Base-by-base conservation (phyloP, 2,329 filamentous ascomycete genomes). In the Aspergillus terreus region DNA sequence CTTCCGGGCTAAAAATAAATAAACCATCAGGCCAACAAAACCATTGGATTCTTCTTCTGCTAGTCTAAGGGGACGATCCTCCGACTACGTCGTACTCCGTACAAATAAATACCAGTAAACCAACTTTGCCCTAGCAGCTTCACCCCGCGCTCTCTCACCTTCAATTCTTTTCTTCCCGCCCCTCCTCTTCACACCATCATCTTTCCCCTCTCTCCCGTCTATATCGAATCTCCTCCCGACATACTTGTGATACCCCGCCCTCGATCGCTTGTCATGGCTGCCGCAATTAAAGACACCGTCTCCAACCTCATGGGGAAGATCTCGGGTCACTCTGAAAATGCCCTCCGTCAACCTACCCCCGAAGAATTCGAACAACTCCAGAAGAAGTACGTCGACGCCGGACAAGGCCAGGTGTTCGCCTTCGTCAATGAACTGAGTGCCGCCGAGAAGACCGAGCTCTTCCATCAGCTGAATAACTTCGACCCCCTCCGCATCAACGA, bases 401-500 rank as follows among this genome's bases (percentile, higher is more conserved):
- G 81, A 30, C 90, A 95, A 73, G 87, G 82, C 51, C 90, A 95
- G 59, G 88, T 95, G 58, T 90, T 95, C 66, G 80, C 86, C 52
- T 97, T 92, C 75, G 96, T 88, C 78, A 90, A 96, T 67, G 82
- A 85, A 56, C 85, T 99, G 57, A 78, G 79, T 56, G 74, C 80
- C 15, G 72, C 79, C 47, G 90, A 96, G 58, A 90, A 95, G 76
- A 84, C 85, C 42, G 72, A 79, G 7, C 83, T 99, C 52, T 96
- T 85, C 78, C 76, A 87, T 64, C 94, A 97, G 75, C 82, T 97
- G 54, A 81, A 82, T 58, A 79, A 78, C 65, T 90, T 97, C 76
- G 84, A 96, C 70, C 92, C 92, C 51, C 79, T 82, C 53, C 82
- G 88, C 76, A 92, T 97, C 82, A 96, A 94, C 77, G 82, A 86